These are phyloP conservation scores for Fusarium verrucosum DNA, from an alignment of 2,329 filamentous ascomycete species.

Conservation along the genomic window DNA sequence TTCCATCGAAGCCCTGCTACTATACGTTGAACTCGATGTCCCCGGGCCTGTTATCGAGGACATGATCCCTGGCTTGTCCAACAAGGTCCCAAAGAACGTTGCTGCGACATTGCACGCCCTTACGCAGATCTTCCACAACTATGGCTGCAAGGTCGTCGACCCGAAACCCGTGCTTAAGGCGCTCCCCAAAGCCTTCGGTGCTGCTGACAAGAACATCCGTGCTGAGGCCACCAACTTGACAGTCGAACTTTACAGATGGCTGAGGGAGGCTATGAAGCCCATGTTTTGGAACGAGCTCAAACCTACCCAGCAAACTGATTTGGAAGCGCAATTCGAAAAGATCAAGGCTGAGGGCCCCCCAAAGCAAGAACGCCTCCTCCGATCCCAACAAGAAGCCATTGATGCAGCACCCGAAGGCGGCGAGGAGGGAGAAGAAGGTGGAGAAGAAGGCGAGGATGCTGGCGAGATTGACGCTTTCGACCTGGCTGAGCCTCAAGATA, in stretches of 20 bases:
- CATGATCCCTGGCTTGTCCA: slow-evolving; percentile 79
- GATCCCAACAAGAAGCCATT: slow-evolving; percentile 87
- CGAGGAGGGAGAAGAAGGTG: slow-evolving; percentile 66
- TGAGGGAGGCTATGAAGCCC: slow-evolving; percentile 97
- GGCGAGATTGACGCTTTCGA: slow-evolving; percentile 82
- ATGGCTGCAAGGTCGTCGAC: slow-evolving; percentile 92
- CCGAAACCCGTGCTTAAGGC: slow-evolving; percentile 90
- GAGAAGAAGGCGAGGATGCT: slow-evolving; percentile 60
- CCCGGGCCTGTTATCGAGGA: slow-evolving; percentile 90
- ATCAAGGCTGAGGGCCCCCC: slow-evolving; percentile 86
- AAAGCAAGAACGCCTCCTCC: slow-evolving; percentile 88
- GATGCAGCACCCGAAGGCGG: slow-evolving; percentile 72
- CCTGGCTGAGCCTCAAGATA: slow-evolving; percentile 86
- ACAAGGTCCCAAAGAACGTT: slow-evolving; percentile 92
- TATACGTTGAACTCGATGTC: slow-evolving; percentile 90
- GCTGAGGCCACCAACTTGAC: slow-evolving; percentile 91
- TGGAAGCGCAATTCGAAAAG: slow-evolving; percentile 94
- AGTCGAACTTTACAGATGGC: slow-evolving; percentile 95
- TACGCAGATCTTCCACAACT: slow-evolving; percentile 88
- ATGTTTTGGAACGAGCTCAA: slow-evolving; percentile 98
- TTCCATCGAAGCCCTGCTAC: slow-evolving; percentile 83
- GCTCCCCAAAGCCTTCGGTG: slow-evolving; percentile 89
- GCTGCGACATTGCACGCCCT: slow-evolving; percentile 76
- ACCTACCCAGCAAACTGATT: slow-evolving; percentile 90
- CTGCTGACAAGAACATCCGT: slow-evolving; percentile 97